Conservation (phyloP, 106 monocot species). For the Amphibolis antarctica region DNA sequence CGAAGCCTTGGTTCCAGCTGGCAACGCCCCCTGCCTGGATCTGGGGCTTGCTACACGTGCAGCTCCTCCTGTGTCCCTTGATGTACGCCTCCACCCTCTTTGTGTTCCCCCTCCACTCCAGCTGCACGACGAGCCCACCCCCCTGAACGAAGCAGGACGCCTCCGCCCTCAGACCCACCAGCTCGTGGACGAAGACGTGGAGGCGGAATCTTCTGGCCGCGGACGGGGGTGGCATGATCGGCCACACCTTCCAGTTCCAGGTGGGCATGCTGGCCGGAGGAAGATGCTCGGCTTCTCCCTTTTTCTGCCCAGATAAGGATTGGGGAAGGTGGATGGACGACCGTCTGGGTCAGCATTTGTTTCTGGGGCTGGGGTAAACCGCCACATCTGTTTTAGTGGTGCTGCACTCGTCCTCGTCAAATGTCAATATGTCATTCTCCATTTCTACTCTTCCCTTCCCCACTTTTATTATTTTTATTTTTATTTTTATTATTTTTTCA, state of each 20-base stretch:
- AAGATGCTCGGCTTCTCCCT: too few relatives aligned
- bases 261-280: too few relatives aligned
- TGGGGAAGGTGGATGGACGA: too few relatives aligned
- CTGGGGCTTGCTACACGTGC: neutral
- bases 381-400: too few relatives aligned
- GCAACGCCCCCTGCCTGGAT: conserved; percentile 1
- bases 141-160: neutral
- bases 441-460: too few relatives aligned
- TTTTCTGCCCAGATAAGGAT: too few relatives aligned
- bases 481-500: too few relatives aligned
- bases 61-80: neutral
- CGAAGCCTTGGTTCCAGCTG: conserved; percentile 15
- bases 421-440: too few relatives aligned
- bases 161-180: neutral
- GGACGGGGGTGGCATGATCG: neutral
- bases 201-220: neutral
- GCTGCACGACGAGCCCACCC: conserved; percentile 2
- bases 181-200: conserved; percentile 13
- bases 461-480: too few relatives aligned
- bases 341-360: too few relatives aligned
- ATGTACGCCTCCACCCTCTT: neutral
- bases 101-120: conserved; percentile 12
- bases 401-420: too few relatives aligned
- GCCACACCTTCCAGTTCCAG: conserved; percentile 16
- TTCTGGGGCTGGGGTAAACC: too few relatives aligned